phyloP scores from a whole-genome alignment of 2,329 filamentous ascomycete genomes.

The Aspergillus pseudotamarii region DNA sequence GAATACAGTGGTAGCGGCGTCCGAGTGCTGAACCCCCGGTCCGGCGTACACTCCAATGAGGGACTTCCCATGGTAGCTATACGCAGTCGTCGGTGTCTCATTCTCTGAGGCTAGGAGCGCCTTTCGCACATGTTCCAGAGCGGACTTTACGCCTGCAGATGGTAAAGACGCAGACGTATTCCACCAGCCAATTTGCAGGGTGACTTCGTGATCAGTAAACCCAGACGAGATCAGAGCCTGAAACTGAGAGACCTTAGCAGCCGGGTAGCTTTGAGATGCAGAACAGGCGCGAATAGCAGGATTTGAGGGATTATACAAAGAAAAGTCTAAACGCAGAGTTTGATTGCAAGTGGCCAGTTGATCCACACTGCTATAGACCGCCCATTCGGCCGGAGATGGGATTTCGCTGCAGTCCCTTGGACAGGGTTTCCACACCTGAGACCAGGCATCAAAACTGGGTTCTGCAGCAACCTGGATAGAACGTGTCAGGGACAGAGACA shows the following conservation, averaged over 20 bases:
- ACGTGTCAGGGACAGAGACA: background rate
- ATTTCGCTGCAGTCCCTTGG: background rate
- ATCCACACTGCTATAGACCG: background rate
- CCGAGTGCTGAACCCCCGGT: background rate
- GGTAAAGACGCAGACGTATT: background rate
- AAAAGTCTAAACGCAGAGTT: background rate
- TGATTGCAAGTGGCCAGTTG: background rate
- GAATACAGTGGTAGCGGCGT: background rate
- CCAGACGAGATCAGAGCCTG: background rate
- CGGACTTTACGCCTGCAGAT: background rate
- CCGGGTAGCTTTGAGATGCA: background rate
- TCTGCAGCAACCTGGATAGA: slow-evolving; percentile 1
- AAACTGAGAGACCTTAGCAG: background rate
- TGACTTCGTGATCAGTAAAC: background rate
- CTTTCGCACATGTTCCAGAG: background rate
- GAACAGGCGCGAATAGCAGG: background rate
- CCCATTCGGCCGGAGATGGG: background rate
- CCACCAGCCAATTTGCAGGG: background rate
- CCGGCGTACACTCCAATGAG: background rate
- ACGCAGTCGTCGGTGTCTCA: background rate
- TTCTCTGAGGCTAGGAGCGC: background rate
- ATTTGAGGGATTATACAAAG: background rate
- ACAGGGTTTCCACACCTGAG: background rate
- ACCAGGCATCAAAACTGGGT: background rate
- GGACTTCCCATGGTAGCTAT: background rate